A percentile compares a stretch with the other conserved stretches of the same genome.
phyloP scores from a whole-genome alignment of 345 rosid species.

The Mangifera indica region DNA sequence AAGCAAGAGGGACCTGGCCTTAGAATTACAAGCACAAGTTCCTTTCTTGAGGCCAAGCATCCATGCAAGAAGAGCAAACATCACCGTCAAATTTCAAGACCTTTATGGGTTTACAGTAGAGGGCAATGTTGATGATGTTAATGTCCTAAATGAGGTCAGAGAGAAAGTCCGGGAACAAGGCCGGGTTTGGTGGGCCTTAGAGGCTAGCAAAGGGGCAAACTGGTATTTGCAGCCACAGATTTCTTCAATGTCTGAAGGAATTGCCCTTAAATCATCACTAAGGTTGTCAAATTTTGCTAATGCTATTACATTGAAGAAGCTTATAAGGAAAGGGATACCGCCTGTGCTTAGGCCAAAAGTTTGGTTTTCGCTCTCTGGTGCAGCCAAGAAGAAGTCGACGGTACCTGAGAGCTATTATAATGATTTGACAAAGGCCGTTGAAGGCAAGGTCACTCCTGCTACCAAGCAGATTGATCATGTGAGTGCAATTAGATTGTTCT shows the following conservation, averaged over 20 bases:
- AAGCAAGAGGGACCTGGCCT: slow-evolving; percentile 60
- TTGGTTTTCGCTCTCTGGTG: slow-evolving; percentile 98
- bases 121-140: slow-evolving; percentile 98
- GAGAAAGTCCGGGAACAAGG: slow-evolving; percentile 98
- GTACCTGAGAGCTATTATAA: slow-evolving; percentile 93
- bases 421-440: slow-evolving; percentile 88
- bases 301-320: slow-evolving; percentile 81
- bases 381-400: slow-evolving; percentile 98
- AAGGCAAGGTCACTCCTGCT: slow-evolving; percentile 90
- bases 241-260: slow-evolving; percentile 59
- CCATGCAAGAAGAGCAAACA: slow-evolving; percentile 90
- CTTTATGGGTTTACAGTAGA: slow-evolving; percentile 91
- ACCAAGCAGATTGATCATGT: slow-evolving; percentile 98
- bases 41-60: slow-evolving; percentile 91
- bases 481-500: slow-evolving; percentile 33
- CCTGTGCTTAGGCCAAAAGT: slow-evolving; percentile 96
- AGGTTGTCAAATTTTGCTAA: slow-evolving; percentile 75
- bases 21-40: slow-evolving; percentile 74
- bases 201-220: slow-evolving; percentile 98
- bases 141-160: slow-evolving; percentile 86
- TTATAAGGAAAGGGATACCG: slow-evolving; percentile 95
- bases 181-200: slow-evolving; percentile 96
- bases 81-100: slow-evolving; percentile 90
- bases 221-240: slow-evolving; percentile 92
- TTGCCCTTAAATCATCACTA: slow-evolving; percentile 80